Conservation (phyloP, 2,329 filamentous ascomycete genomes). For the Pseudogymnoascus sp. region DNA sequence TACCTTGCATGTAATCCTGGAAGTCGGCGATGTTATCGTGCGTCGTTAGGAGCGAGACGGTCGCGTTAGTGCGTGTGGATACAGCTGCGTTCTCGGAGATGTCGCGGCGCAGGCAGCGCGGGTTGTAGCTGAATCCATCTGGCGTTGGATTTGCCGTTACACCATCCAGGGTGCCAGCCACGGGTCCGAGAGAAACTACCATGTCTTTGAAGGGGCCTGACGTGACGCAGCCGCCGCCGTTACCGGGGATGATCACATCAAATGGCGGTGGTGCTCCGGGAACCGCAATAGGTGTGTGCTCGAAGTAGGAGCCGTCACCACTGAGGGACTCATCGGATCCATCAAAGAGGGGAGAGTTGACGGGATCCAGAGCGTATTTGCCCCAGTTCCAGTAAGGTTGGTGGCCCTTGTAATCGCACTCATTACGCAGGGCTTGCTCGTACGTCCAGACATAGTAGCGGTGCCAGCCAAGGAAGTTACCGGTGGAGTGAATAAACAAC, state of each 20-base stretch:
- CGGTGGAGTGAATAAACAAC: conserved; percentile 22
- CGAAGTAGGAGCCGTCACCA: conserved; percentile 37
- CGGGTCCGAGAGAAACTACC: conserved; percentile 41
- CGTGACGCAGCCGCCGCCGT: conserved; percentile 48
- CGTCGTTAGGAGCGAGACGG: conserved; percentile 33
- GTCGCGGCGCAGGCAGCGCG: conserved; percentile 38
- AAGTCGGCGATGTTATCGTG: conserved; percentile 35
- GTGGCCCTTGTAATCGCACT: conserved; percentile 38
- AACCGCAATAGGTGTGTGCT: conserved; percentile 24
- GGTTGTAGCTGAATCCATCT: conserved; percentile 32
- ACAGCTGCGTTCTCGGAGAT: conserved; percentile 29
- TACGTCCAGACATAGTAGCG: conserved; percentile 36
- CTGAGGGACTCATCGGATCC: conserved; percentile 44
- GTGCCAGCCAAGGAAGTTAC: conserved; percentile 38
- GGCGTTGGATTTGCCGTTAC: conserved; percentile 29
- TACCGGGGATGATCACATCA: conserved; percentile 37
- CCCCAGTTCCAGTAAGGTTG: conserved; percentile 42
- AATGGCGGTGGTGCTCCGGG: conserved; percentile 14
- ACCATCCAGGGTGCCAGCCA: conserved; percentile 30
- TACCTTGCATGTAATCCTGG: conserved; percentile 40
- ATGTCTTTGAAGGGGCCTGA: conserved; percentile 40
- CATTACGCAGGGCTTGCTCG: conserved; percentile 35
- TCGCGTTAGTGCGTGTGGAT: conserved; percentile 32
- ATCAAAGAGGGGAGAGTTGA: conserved; percentile 47
- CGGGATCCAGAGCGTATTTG: conserved; percentile 37